These are phyloP conservation scores for Lotus japonicus DNA, from an alignment of 306 rosid genomes.

Conservation along the genomic window DNA sequence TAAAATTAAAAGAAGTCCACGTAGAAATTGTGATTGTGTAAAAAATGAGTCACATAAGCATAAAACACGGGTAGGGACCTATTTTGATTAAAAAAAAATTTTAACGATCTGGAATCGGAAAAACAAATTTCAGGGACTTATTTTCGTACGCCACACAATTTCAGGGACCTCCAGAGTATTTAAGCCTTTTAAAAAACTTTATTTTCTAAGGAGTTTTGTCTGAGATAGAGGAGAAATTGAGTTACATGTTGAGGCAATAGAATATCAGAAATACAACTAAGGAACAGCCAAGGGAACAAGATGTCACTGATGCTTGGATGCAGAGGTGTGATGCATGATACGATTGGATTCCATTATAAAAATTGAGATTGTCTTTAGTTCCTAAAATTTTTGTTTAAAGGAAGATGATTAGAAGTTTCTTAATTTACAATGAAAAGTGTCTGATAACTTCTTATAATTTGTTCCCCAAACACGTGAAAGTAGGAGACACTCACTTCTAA, in stretches of 20 bases:
- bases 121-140: too few relatives aligned
- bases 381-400: background rate
- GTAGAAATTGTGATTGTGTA: too few relatives aligned
- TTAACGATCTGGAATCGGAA: too few relatives aligned
- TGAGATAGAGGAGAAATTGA: constrained; percentile 24
- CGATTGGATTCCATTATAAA: constrained; percentile 13
- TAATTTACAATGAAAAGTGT: background rate
- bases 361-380: background rate
- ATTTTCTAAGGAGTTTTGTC: constrained; percentile 40
- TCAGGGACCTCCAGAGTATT: too few relatives aligned
- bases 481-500: background rate
- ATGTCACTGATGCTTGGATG: constrained; percentile 48
- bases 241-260: constrained; percentile 37
- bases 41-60: too few relatives aligned
- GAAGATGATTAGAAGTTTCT: constrained; percentile 41
- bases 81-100: too few relatives aligned
- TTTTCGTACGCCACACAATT: too few relatives aligned
- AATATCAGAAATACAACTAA: constrained; percentile 47
- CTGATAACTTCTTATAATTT: background rate
- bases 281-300: constrained; percentile 57
- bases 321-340: constrained; percentile 27
- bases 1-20: too few relatives aligned
- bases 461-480: background rate
- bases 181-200: background rate
- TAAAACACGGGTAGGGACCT: too few relatives aligned